These are phyloP conservation scores for Austroboletus novae-zelandiae DNA, from an alignment of 1,284 basidiomycete species.

Conservation along the genomic window DNA sequence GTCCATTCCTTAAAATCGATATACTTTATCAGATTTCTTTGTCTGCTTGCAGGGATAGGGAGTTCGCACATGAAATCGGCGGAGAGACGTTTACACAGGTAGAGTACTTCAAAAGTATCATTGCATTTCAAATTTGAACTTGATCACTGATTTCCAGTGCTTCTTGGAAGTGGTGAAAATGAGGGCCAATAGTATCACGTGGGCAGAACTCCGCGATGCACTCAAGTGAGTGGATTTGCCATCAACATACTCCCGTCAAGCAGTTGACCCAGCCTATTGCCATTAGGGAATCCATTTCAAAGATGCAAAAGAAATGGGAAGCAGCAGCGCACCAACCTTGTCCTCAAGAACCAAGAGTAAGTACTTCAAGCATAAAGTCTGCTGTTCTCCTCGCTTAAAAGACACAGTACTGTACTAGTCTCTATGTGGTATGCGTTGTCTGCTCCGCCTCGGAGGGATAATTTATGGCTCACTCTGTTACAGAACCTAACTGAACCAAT, in stretches of 20 bases:
- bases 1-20: background rate
- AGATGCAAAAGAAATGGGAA: conserved; percentile 17
- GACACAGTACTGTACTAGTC: conserved; percentile 11
- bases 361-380: background rate
- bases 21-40: conserved; percentile 23
- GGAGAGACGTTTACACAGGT: conserved; percentile 29
- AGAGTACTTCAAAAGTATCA: background rate
- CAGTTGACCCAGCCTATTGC: background rate
- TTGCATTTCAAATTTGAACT: background rate
- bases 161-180: conserved; percentile 20
- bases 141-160: conserved; percentile 15
- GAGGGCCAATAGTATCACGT: conserved; percentile 18
- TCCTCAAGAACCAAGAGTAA: conserved; percentile 24
- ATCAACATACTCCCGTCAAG: background rate
- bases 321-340: conserved; percentile 4
- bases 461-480: background rate
- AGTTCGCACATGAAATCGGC: conserved; percentile 21
- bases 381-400: background rate
- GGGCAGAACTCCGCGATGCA: conserved; percentile 18
- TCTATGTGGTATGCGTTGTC: conserved; percentile 11
- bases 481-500: conserved; percentile 14
- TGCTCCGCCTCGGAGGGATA: background rate
- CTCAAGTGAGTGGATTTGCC: conserved; percentile 12
- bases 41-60: conserved; percentile 28
- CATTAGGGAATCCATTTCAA: conserved; percentile 13